These are phyloP conservation scores for Raffaelea ambrosiae DNA, from an alignment of 2,329 filamentous ascomycete genomes.

Conservation along the genomic window DNA sequence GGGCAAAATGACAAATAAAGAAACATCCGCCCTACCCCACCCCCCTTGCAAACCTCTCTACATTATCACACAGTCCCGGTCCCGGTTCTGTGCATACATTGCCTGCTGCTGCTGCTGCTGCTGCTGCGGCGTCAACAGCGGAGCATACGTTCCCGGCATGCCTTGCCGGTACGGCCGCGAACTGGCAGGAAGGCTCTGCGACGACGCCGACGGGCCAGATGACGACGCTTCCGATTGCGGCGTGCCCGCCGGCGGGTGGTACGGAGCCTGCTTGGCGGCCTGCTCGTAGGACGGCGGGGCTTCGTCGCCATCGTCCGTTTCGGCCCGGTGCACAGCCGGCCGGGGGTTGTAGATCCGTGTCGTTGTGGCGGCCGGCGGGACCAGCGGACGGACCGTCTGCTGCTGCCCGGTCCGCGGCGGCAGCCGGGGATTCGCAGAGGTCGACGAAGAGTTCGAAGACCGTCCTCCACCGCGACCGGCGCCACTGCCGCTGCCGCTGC, in stretches of 20 bases:
- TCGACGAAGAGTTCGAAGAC: neutral
- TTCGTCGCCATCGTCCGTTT: slow-evolving; percentile 31
- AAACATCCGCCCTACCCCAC: no score
- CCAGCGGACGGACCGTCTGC: slow-evolving; percentile 36
- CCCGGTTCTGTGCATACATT: neutral
- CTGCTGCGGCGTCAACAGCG: neutral
- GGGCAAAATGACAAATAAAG: no score
- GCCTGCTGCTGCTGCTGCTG: neutral
- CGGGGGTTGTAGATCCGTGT: neutral
- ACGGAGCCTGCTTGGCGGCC: slow-evolving; percentile 41
- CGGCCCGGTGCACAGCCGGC: slow-evolving; percentile 25
- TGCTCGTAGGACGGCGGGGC: slow-evolving; percentile 52
- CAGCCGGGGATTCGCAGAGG: neutral
- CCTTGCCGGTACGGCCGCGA: no score
- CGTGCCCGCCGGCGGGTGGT: slow-evolving; percentile 41
- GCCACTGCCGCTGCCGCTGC: no score
- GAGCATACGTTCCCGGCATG: neutral
- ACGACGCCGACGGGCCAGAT: neutral
- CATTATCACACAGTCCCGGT: slow-evolving; percentile 3
- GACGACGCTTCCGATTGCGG: neutral
- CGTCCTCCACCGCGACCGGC: no score
- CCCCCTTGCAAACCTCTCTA: neutral
- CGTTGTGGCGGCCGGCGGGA: slow-evolving; percentile 27
- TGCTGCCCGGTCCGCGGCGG: slow-evolving; percentile 14
- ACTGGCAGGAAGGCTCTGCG: neutral